Percentiles rank a stretch among this genome's conserved stretches.
phyloP scores from a whole-genome alignment of 768 basidiomycete species.

The Hericium rajendrae region DNA sequence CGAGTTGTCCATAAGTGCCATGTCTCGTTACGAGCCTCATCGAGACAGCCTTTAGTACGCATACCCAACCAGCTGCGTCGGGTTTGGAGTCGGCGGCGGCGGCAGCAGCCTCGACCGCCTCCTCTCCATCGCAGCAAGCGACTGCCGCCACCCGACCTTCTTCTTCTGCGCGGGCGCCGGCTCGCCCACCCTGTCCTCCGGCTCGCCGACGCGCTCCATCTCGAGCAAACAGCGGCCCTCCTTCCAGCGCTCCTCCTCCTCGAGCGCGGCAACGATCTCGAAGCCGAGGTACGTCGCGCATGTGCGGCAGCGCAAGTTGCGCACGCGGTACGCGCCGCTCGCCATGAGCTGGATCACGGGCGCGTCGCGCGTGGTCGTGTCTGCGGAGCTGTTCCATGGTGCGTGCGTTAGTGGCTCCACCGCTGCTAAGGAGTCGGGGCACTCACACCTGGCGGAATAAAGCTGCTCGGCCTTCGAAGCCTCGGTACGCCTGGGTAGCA shows the following conservation, averaged over 20 bases:
- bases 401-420: neutral
- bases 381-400: neutral
- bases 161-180: too few relatives aligned
- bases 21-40: too few relatives aligned
- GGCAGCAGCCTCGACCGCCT: too few relatives aligned
- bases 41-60: too few relatives aligned
- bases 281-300: constrained; percentile 51
- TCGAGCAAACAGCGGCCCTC: constrained; percentile 51
- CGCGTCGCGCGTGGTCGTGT: constrained; percentile 18
- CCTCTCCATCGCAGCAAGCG: neutral
- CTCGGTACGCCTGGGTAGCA: neutral
- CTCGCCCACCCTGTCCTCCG: too few relatives aligned
- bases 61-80: too few relatives aligned
- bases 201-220: constrained; percentile 33
- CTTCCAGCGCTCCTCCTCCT: constrained; percentile 52
- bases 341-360: constrained; percentile 50
- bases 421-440: neutral
- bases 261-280: constrained; percentile 51
- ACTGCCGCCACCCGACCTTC: neutral
- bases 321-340: constrained; percentile 54
- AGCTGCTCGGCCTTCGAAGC: neutral
- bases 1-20: too few relatives aligned
- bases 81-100: too few relatives aligned
- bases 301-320: constrained; percentile 40
- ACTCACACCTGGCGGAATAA: neutral